Evolutionary conservation across 176 grass and related monocot genomes (phyloP).

Genomic region (Metroxylon sagu): DNA sequence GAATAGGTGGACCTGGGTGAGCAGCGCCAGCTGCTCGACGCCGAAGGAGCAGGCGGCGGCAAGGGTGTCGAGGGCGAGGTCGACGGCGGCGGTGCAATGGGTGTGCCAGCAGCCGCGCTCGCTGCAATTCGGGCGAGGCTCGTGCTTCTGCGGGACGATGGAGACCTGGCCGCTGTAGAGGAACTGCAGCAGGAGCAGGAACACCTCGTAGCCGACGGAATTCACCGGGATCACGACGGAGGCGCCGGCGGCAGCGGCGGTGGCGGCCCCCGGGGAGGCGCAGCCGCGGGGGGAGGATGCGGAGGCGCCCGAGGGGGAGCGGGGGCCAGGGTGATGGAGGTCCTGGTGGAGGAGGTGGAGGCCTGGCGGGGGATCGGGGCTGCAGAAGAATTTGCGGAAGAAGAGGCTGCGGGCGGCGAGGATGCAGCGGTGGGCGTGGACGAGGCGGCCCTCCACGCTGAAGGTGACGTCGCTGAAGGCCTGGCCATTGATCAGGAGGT

Average conservation of each 20-base stretch:
- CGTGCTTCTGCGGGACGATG: constrained; percentile 92
- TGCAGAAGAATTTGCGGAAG: constrained; percentile 97
- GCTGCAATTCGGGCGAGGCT: constrained; percentile 65
- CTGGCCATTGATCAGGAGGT: constrained; percentile 96
- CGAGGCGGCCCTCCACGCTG: constrained; percentile 84
- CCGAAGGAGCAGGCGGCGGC: constrained; percentile 79
- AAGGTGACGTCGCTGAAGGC: constrained; percentile 98
- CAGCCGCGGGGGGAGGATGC: constrained; percentile 43
- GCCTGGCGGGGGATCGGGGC: constrained; percentile 34
- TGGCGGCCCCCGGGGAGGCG: neutral
- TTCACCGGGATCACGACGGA: constrained; percentile 66
- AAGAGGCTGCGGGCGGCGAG: constrained; percentile 92
- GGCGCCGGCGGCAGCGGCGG: neutral
- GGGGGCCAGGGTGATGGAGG: constrained; percentile 40
- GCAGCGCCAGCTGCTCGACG: constrained; percentile 83
- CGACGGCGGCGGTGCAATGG: constrained; percentile 95
- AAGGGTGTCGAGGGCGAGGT: constrained; percentile 87
- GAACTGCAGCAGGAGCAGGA: constrained; percentile 93
- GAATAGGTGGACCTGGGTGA: constrained; percentile 53
- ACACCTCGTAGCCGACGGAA: constrained; percentile 95
- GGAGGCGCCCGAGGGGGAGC: constrained; percentile 55
- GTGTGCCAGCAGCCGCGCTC: constrained; percentile 96
- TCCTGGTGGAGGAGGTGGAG: constrained; percentile 9
- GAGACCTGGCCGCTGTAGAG: constrained; percentile 98
- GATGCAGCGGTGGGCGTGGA: constrained; percentile 99